Evolutionary conservation across 176 grass and related monocot genomes (phyloP).

Genomic region (Oropetium thomaeum): DNA sequence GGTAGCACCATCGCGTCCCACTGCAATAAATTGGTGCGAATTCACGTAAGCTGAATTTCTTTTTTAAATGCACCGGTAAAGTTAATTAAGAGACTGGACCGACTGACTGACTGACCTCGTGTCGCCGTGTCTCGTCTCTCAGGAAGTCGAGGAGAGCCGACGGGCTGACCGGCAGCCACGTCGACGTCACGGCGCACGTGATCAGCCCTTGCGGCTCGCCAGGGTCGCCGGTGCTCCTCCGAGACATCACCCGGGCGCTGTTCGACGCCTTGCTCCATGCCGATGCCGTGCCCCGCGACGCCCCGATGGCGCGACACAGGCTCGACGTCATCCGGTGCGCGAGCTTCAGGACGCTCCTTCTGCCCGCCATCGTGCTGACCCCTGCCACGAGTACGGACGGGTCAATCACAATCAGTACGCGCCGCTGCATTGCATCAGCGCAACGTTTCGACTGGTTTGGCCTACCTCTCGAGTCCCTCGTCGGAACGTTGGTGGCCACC

Average conservation of each 20-base stretch:
- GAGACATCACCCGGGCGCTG: conserved; percentile 38
- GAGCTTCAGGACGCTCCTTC: conserved; percentile 79
- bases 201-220: conserved; percentile 74
- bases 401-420: too few species aligned
- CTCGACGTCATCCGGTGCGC: conserved; percentile 63
- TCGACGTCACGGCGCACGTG: conserved; percentile 52
- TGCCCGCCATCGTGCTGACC: conserved; percentile 63
- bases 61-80: too few species aligned
- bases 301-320: conserved; percentile 50
- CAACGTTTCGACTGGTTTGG: neutral
- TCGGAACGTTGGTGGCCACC: conserved; percentile 76
- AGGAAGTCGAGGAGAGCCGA: conserved; percentile 52
- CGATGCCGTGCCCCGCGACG: conserved; percentile 37
- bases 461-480: conserved; percentile 56
- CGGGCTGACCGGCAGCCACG: conserved; percentile 58
- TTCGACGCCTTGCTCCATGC: conserved; percentile 42
- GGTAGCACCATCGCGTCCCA: conserved; percentile 60
- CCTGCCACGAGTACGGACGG: conserved; percentile 40
- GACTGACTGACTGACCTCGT: conserved; percentile 31
- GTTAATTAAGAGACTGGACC: neutral
- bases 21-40: conserved; percentile 12
- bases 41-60: too few species aligned
- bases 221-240: conserved; percentile 43
- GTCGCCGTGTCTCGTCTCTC: conserved; percentile 52
- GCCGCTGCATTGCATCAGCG: neutral